Evolutionary conservation across 306 rosid species (phyloP).

Genomic region (Inga oerstediana): DNA sequence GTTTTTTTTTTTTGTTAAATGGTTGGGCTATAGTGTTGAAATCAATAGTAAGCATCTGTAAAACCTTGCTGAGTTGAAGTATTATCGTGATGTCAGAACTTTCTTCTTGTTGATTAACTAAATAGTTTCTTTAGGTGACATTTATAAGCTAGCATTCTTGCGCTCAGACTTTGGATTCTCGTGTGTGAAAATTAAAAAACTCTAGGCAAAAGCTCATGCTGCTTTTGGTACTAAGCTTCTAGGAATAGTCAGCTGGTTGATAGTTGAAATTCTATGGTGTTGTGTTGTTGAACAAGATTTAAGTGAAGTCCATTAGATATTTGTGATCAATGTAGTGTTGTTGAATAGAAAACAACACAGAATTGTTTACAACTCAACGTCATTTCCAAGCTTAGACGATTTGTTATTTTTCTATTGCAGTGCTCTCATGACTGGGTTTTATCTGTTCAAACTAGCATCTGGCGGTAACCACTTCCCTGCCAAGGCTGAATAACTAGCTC

Average conservation of each 20-base stretch:
- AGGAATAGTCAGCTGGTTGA: not conserved
- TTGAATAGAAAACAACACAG: not conserved
- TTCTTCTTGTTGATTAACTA: not conserved
- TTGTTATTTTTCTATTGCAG: slow-evolving; percentile 41
- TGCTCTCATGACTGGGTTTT: slow-evolving; percentile 62
- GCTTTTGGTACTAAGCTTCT: not conserved
- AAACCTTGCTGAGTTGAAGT: not conserved
- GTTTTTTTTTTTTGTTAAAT: not conserved
- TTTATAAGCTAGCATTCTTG: not conserved
- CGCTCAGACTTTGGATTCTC: not conserved
- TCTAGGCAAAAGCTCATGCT: not conserved
- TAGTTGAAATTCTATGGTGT: not conserved
- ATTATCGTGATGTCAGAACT: not conserved
- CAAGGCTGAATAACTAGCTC: slow-evolving; percentile 38
- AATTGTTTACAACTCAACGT: not conserved
- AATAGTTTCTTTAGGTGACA: not conserved
- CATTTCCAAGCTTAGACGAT: not conserved
- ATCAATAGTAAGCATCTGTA: not conserved
- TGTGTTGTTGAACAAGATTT: not conserved
- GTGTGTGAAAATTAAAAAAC: not conserved
- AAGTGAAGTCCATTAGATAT: not conserved
- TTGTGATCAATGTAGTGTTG: not conserved
- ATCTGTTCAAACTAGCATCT: slow-evolving; percentile 59
- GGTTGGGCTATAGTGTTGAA: not conserved
- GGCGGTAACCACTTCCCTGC: slow-evolving; percentile 70